These are phyloP conservation scores for Eimeria praecox DNA, from an alignment of 169 alveolate species.

Conservation along the genomic window DNA sequence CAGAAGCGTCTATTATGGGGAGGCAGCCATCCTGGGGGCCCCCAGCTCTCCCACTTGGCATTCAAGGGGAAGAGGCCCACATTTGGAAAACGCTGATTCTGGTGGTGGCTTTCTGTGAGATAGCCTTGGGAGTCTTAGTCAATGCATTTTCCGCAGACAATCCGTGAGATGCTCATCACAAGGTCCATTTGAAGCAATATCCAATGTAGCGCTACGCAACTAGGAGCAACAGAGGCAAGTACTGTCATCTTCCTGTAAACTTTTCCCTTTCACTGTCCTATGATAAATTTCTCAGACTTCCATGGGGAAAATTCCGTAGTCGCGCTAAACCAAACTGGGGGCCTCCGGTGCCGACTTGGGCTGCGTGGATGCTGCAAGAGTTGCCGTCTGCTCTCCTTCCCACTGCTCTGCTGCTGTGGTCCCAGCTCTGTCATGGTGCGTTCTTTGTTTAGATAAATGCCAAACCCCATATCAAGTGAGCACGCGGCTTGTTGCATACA, in stretches of 20 bases:
- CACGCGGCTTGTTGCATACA: too few relatives aligned
- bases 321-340: slow-evolving; percentile 37
- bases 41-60: slow-evolving; percentile 8
- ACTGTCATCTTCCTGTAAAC: background rate
- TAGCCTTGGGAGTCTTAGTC: background rate
- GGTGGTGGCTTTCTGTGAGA: background rate
- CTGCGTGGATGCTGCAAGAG: slow-evolving; percentile 55
- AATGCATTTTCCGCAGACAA: background rate
- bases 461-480: too few relatives aligned
- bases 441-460: too few relatives aligned
- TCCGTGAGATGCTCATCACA: background rate
- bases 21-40: background rate
- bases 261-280: background rate
- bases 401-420: background rate
- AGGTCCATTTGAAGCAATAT: background rate
- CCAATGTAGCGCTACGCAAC: background rate
- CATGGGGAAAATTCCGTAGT: slow-evolving; percentile 30
- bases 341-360: slow-evolving; percentile 46
- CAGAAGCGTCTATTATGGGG: slow-evolving; percentile 1
- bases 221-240: background rate
- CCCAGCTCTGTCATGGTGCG: slow-evolving; percentile 37
- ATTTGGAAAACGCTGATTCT: background rate
- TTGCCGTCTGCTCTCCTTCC: slow-evolving; percentile 54
- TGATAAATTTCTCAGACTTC: background rate
- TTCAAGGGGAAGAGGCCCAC: slow-evolving; percentile 5